Conservation (phyloP, 805 yeast species). For the Teunomyces barrocoloradensis region DNA sequence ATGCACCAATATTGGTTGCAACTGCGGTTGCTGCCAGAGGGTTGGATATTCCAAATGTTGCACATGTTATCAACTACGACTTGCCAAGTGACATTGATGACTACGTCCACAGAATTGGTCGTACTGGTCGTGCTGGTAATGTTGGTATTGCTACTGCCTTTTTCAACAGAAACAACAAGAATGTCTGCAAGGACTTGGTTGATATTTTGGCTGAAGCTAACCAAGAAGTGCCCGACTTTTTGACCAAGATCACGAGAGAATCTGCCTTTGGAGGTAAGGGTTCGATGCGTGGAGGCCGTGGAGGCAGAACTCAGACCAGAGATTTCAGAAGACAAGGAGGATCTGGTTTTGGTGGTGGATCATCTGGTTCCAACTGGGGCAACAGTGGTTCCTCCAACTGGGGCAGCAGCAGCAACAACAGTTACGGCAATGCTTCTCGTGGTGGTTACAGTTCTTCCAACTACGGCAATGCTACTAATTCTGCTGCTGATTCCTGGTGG, state of each 20-base stretch:
- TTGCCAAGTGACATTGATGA: slow-evolving; percentile 97
- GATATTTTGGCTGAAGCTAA: slow-evolving; percentile 92
- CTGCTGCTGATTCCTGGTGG: slow-evolving; percentile 42
- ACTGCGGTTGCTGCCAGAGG: slow-evolving; percentile 99
- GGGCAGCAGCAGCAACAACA: slow-evolving; percentile 10
- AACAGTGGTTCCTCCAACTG: slow-evolving; percentile 20
- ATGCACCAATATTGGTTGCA: slow-evolving; percentile 92
- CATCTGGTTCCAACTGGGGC: slow-evolving; percentile 19
- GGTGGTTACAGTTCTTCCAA: slow-evolving; percentile 7
- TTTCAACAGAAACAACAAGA: slow-evolving; percentile 93
- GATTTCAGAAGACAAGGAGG: slow-evolving; percentile 49
- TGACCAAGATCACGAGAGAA: slow-evolving; percentile 79
- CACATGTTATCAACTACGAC: slow-evolving; percentile 96
- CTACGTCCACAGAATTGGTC: slow-evolving; percentile 98
- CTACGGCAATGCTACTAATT: slow-evolving; percentile 35
- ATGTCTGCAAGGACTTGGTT: slow-evolving; percentile 81
- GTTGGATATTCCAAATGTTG: slow-evolving; percentile 98
- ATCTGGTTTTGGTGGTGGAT: slow-evolving; percentile 15
- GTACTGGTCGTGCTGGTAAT: slow-evolving; percentile 99
- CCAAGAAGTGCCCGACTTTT: slow-evolving; percentile 94
- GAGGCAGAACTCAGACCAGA: slow-evolving; percentile 47
- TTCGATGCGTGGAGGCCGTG: slow-evolving; percentile 54
- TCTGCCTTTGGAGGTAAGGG: slow-evolving; percentile 50
- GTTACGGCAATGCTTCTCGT: slow-evolving; percentile 24
- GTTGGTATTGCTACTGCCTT: slow-evolving; percentile 98